Evolutionary conservation across 2,329 filamentous ascomycete species (phyloP), one percentile per base, ranked within the genome.

Genomic region (Davidsoniella australis): DNA sequence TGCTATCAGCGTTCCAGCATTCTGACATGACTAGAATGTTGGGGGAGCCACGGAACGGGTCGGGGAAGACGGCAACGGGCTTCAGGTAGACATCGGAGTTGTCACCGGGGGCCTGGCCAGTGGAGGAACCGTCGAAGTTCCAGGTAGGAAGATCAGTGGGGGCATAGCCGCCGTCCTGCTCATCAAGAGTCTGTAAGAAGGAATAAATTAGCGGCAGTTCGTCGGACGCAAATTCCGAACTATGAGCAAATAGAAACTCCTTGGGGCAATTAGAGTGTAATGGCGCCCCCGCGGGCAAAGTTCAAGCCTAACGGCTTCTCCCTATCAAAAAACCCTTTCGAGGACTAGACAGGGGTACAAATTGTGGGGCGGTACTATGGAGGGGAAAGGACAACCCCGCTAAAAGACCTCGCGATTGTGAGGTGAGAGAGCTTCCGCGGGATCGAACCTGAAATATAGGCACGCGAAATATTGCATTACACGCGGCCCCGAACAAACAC

Each of bases 61-160:
- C 87, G 58, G 86, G 83, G 77, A 78, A 95, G 69, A 88, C 79
- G 59, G 87, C 85, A 55, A 84, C 78, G 53, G 88, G 88, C 63
- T 85, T 82, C 59, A 96, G 85, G 77, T 94, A 95, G 72, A 95
- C 85, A 68, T 96, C 89, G 44, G 86, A 94, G 78, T 96, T 91
- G 67, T 93, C 84, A 60, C 88, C 87, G 39, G 86, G 85, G 45
- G 89, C 89, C 69, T 96, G 89, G 58, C 76, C 80, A 58, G 87
- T 95, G 12, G 87, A 94, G 51, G 86, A 94, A 62, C 89, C 89
- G 50, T 73, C 70, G 49, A 73, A 73, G 65, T 72, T 73, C 70
- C 70, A 73, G 55, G 69, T 67, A 49, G 72, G 70, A 45, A 75
- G 70, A 47, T 74, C 68, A 48, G 70, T 65, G 23, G 70, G 65